Evolutionary conservation across 129 eudicot genomes (phyloP), one percentile per base, ranked within the genome.

Genomic region (Deinandra increscens): DNA sequence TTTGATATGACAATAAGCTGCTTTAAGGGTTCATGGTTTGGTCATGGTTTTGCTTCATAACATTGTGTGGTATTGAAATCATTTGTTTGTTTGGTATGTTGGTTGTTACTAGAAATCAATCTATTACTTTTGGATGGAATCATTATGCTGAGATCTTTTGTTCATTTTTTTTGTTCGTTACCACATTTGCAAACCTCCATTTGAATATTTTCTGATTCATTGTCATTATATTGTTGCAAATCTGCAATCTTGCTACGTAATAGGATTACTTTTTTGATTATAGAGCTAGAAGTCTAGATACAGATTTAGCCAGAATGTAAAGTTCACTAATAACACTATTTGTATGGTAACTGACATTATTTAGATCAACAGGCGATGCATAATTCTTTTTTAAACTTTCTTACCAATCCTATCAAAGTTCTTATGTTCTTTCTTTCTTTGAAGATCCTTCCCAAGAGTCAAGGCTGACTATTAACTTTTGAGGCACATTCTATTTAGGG

Each of bases 81-180:
- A 43, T 29, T 31, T 31, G 29, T 13, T 2, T 4, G 14, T 6
- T 50, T 69, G 22, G 9, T 22, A 69, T 23, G 51, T 14, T n/a
- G n/a, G n/a, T n/a, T 69, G 20, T 69, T 6, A 53, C 60, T 34
- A 36, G 33, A 68, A 69, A 69, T 19, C 22, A 19, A 8, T 69
- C 39, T 17, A 5, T 34, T 67, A 48, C 44, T 7, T 22, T 1
- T 0, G 5, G 29, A 42, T 64, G 69, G 34, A 19, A 50, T 18
- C 26, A 3, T 50, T 20, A 66, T 43, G 8, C 43, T 29, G 29
- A 46, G 44, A 11, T 46, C n/a, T 12, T 66, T 46, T 33, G 43
- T 45, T 66, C n/a, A 23, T 66, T 14, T 14, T n/a, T 29, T 23
- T 66, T 15, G 1, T 13, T 8, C 23, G 14, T 14, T 3, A 12